phyloP scores from a whole-genome alignment of 306 rosid species.

The Amphicarpaea edgeworthii region DNA sequence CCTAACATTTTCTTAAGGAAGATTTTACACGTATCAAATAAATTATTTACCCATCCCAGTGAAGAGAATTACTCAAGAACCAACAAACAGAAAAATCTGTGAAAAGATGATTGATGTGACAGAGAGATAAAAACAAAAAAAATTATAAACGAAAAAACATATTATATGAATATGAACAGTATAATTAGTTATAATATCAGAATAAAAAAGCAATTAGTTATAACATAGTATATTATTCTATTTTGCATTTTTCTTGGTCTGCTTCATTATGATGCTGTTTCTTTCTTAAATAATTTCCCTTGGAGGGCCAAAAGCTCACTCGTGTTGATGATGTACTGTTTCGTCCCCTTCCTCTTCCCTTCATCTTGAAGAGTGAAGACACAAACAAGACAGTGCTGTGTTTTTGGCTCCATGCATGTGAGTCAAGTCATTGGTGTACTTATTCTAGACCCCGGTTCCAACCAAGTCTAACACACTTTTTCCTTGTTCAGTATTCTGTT shows the following conservation, averaged over 20 bases:
- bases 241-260: too few species aligned
- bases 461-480: conserved; percentile 56
- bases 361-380: too few species aligned
- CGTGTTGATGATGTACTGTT: conserved; percentile 50
- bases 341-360: conserved; percentile 46
- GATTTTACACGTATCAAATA: neutral
- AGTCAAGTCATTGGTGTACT: conserved; percentile 35
- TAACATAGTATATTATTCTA: too few species aligned
- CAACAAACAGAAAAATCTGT: neutral
- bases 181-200: too few species aligned
- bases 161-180: too few species aligned
- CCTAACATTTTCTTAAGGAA: neutral
- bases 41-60: neutral
- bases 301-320: conserved; percentile 41
- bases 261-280: neutral
- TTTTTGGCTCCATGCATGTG: conserved; percentile 49
- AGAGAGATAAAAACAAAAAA: neutral
- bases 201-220: too few species aligned
- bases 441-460: conserved; percentile 42
- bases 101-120: neutral
- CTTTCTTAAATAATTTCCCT: neutral
- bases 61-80: neutral
- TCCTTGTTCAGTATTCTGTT: conserved; percentile 31
- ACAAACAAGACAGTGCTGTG: conserved; percentile 29
- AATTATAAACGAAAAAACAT: neutral